Percentiles rank a stretch among this genome's conserved stretches.
These are phyloP conservation scores for Teratosphaeria destructans DNA, from an alignment of 2,329 filamentous ascomycete species.

Conservation along the genomic window DNA sequence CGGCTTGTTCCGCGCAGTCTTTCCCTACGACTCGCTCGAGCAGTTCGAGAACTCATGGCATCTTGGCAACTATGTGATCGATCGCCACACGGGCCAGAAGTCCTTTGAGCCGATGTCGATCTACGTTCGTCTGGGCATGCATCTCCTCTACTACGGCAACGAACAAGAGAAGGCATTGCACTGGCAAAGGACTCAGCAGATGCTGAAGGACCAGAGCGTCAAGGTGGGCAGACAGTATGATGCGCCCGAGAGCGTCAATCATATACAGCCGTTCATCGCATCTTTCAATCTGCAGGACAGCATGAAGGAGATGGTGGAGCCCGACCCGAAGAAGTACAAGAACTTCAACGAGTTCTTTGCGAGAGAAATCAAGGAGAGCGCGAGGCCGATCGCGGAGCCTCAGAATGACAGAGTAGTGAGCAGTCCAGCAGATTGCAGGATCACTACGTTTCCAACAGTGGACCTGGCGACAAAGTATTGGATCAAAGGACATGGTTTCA, in stretches of 20 bases:
- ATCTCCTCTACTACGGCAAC: slow-evolving; percentile 34
- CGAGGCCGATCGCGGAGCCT: slow-evolving; percentile 29
- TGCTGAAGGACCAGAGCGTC: slow-evolving; percentile 28
- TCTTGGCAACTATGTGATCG: slow-evolving; percentile 35
- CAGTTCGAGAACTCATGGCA: slow-evolving; percentile 28
- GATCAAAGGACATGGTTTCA: slow-evolving; percentile 35
- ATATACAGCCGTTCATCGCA: slow-evolving; percentile 33
- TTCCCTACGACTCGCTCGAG: slow-evolving; percentile 20
- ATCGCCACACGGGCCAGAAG: slow-evolving; percentile 30
- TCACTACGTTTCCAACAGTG: slow-evolving; percentile 29
- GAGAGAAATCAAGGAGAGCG: slow-evolving; percentile 26
- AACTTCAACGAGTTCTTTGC: slow-evolving; percentile 37
- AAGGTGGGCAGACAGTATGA: slow-evolving; percentile 35
- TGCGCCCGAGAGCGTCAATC: slow-evolving; percentile 23
- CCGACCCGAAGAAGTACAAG: slow-evolving; percentile 28
- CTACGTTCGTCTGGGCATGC: slow-evolving; percentile 35
- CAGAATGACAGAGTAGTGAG: slow-evolving; percentile 23
- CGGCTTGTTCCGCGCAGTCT: slow-evolving; percentile 13
- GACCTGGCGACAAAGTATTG: slow-evolving; percentile 32
- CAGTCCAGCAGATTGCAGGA: slow-evolving; percentile 30
- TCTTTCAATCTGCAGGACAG: slow-evolving; percentile 26
- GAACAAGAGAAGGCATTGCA: slow-evolving; percentile 30
- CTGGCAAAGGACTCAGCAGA: slow-evolving; percentile 22
- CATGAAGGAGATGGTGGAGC: slow-evolving; percentile 26
- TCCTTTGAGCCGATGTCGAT: slow-evolving; percentile 33